These are phyloP conservation scores for Pulveroboletus ravenelii DNA, from an alignment of 768 basidiomycete species.

Conservation along the genomic window DNA sequence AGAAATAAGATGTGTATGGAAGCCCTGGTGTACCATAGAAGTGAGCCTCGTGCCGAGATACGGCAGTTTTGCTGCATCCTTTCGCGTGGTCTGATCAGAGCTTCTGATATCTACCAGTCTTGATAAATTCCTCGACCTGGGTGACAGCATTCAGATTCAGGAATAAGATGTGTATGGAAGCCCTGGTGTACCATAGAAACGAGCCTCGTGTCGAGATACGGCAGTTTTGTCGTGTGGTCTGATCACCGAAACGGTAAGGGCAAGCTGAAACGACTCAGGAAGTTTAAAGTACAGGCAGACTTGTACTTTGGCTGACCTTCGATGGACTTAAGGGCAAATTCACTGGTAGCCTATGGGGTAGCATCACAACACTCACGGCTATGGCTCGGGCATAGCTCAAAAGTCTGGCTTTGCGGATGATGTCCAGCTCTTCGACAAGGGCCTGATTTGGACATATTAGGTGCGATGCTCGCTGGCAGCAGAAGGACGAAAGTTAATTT, in stretches of 20 bases:
- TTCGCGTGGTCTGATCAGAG: conserved; percentile 32
- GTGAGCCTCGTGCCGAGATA: conserved; percentile 48
- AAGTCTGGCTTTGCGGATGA: conserved; percentile 53
- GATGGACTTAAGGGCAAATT: conserved; percentile 32
- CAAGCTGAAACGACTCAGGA: conserved; percentile 36
- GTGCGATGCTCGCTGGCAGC: conserved; percentile 61
- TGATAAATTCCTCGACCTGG: conserved; percentile 41
- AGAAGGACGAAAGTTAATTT: conserved; percentile 39
- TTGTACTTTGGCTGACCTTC: conserved; percentile 36
- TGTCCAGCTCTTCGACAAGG: conserved; percentile 52
- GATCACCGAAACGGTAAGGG: conserved; percentile 38
- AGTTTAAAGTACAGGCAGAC: background rate
- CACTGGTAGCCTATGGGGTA: background rate
- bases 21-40: conserved; percentile 39
- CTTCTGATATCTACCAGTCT: conserved; percentile 54
- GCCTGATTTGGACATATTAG: conserved; percentile 66
- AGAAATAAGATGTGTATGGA: background rate
- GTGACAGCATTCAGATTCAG: background rate
- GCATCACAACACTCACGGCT: conserved; percentile 41
- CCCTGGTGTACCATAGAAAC: conserved; percentile 39
- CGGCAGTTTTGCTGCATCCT: conserved; percentile 41
- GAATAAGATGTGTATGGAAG: background rate
- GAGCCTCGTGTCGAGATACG: conserved; percentile 50
- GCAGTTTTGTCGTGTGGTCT: conserved; percentile 36
- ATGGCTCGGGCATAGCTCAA: conserved; percentile 72